Percentiles rank a stretch among this genome's conserved stretches.
Evolutionary conservation across 192 early-diverging fungal species (phyloP).

Genomic region (Rhizophlyctis rosea): DNA sequence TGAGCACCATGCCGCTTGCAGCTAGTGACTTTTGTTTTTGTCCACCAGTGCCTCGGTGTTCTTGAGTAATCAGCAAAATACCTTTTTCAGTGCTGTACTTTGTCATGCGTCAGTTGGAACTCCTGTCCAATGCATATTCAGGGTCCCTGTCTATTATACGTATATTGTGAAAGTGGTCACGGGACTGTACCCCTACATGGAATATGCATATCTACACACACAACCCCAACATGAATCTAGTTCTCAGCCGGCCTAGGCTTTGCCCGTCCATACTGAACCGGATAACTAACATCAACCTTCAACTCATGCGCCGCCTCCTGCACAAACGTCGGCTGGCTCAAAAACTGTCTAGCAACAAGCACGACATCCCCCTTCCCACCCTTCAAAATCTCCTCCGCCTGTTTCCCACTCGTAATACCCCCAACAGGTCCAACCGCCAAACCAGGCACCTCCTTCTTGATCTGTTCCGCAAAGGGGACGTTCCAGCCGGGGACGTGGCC

Average conservation of each 20-base stretch:
- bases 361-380: conserved; percentile 69
- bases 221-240: too few relatives aligned
- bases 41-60: too few relatives aligned
- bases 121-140: too few relatives aligned
- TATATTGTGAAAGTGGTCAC: too few relatives aligned
- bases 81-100: too few relatives aligned
- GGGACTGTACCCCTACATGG: too few relatives aligned
- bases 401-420: conserved; percentile 63
- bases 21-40: too few relatives aligned
- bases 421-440: conserved; percentile 63
- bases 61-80: too few relatives aligned
- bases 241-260: not conserved
- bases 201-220: too few relatives aligned
- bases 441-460: conserved; percentile 52
- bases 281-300: conserved; percentile 50
- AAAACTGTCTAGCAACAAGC: conserved; percentile 64
- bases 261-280: conserved; percentile 20
- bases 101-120: too few relatives aligned
- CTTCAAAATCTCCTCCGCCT: conserved; percentile 69
- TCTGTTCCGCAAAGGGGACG: conserved; percentile 64
- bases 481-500: conserved; percentile 25
- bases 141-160: too few relatives aligned
- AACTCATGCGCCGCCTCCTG: conserved; percentile 64
- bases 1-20: too few relatives aligned
- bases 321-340: conserved; percentile 70